phyloP scores from a whole-genome alignment of 108 stramenopile species.

The Nitzschia putrida region DNA sequence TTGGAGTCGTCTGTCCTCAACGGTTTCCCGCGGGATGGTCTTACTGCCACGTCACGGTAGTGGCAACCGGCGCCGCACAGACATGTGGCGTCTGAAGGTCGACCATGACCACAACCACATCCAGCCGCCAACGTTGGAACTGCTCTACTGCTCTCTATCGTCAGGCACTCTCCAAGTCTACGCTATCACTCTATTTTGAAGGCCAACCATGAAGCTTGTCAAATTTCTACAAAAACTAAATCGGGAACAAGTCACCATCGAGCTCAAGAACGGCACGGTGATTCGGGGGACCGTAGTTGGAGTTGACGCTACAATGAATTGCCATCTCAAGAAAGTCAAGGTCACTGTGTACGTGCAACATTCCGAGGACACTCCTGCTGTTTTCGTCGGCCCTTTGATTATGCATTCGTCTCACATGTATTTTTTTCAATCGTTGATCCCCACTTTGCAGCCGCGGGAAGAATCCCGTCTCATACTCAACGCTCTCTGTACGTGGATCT shows the following conservation, averaged over 20 bases:
- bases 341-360: constrained; percentile 80
- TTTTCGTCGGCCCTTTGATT: too few species aligned
- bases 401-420: background rate
- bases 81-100: too few species aligned
- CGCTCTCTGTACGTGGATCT: constrained; percentile 91
- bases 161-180: too few species aligned
- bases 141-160: too few species aligned
- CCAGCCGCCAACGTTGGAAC: too few species aligned
- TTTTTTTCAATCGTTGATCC: constrained; percentile 2
- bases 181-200: too few species aligned
- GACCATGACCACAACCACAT: too few species aligned
- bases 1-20: too few species aligned
- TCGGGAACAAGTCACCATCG: constrained; percentile 96
- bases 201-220: constrained; percentile 75
- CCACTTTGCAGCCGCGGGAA: constrained; percentile 66
- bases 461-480: constrained; percentile 90
- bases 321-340: constrained; percentile 95
- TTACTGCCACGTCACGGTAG: too few species aligned
- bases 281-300: constrained; percentile 94
- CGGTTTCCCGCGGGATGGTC: too few species aligned
- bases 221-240: constrained; percentile 98
- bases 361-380: constrained; percentile 3
- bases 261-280: constrained; percentile 99
- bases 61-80: too few species aligned
- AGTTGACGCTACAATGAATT: constrained; percentile 99